Evolutionary conservation across 2,329 filamentous ascomycete species (phyloP).

Genomic region (Xylariaceae sp.): DNA sequence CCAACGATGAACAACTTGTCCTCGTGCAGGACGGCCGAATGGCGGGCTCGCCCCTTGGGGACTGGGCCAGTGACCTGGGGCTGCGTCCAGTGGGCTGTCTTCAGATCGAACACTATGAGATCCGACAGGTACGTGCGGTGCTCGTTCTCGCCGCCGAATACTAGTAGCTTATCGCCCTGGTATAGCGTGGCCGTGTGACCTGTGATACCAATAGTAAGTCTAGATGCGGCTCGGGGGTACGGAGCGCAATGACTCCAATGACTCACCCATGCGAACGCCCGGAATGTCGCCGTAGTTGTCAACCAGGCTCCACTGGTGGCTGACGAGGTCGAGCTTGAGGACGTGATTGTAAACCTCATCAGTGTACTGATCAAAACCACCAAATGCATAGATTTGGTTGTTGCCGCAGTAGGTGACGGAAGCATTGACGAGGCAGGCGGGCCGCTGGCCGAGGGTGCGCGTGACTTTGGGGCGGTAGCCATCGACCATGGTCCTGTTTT

Average conservation of each 20-base stretch:
- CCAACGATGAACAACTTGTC: conserved; percentile 96
- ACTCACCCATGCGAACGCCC: conserved; percentile 88
- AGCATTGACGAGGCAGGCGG: conserved; percentile 93
- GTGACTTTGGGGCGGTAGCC: conserved; percentile 83
- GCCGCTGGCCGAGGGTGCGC: conserved; percentile 73
- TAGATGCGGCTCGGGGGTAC: neutral
- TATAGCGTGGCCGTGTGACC: conserved; percentile 94
- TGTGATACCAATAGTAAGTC: conserved; percentile 36
- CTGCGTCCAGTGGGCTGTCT: conserved; percentile 92
- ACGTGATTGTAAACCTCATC: conserved; percentile 99
- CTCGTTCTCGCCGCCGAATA: conserved; percentile 98
- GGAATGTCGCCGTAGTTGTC: conserved; percentile 99
- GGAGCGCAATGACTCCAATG: neutral
- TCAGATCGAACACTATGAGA: conserved; percentile 91
- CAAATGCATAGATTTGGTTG: conserved; percentile 97
- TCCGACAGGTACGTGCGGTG: conserved; percentile 94
- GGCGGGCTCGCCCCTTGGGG: conserved; percentile 85
- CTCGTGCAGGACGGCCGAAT: conserved; percentile 91
- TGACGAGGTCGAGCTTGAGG: conserved; percentile 79
- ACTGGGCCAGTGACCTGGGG: conserved; percentile 81
- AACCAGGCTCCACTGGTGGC: conserved; percentile 89
- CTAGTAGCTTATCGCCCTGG: conserved; percentile 89
- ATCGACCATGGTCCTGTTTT: conserved; percentile 63
- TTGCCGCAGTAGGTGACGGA: conserved; percentile 98
- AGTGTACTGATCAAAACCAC: conserved; percentile 97